These are phyloP conservation scores for Madurella fahalii DNA, from an alignment of 2,329 filamentous ascomycete genomes.

Conservation along the genomic window DNA sequence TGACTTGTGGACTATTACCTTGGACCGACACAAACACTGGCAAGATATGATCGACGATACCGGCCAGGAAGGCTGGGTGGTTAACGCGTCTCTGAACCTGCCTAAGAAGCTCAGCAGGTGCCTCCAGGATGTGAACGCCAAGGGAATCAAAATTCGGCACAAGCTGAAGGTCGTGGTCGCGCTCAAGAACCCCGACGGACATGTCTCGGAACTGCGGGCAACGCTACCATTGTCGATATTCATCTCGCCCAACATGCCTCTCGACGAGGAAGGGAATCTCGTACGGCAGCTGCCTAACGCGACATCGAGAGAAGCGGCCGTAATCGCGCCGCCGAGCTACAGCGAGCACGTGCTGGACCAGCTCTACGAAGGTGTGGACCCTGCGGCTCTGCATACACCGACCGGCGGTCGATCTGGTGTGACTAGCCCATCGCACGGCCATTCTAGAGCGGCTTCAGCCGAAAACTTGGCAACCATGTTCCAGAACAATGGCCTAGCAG, in stretches of 20 bases:
- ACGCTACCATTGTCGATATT: conserved; percentile 89
- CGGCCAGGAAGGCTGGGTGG: conserved; percentile 61
- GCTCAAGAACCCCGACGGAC: conserved; percentile 90
- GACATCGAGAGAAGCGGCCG: conserved; percentile 52
- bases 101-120: conserved; percentile 79
- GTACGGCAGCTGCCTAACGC: conserved; percentile 55
- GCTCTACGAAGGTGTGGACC: conserved; percentile 83
- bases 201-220: conserved; percentile 88
- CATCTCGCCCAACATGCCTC: conserved; percentile 87
- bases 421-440: conserved; percentile 72
- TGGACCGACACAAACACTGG: conserved; percentile 59
- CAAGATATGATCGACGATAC: conserved; percentile 65
- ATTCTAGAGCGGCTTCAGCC: conserved; percentile 69
- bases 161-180: conserved; percentile 90
- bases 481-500: conserved; percentile 30
- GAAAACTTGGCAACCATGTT: conserved; percentile 71
- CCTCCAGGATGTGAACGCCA: conserved; percentile 82
- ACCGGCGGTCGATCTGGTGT: conserved; percentile 62
- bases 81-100: conserved; percentile 61
- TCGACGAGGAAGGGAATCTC: conserved; percentile 83
- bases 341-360: conserved; percentile 86
- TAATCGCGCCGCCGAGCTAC: conserved; percentile 85
- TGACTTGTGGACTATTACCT: conserved; percentile 52
- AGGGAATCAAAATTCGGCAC: conserved; percentile 87
- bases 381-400: conserved; percentile 75